Percentiles rank a stretch among this genome's conserved stretches.
phyloP scores from a whole-genome alignment of 352 stramenopile species.

The Phytophthora uliginosa region DNA sequence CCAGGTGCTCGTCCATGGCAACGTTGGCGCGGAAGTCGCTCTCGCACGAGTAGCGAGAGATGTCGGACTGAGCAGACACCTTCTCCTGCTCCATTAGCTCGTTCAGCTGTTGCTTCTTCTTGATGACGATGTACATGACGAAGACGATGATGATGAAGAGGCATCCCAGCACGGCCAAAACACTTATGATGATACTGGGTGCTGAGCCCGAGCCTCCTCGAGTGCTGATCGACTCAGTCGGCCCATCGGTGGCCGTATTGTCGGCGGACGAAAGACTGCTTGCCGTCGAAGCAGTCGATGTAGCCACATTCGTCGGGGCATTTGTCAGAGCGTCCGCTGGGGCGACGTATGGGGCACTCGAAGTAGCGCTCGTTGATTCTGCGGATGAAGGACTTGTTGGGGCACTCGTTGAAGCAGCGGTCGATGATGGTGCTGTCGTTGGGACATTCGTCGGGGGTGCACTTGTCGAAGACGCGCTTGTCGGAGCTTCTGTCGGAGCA shows the following conservation, averaged over 20 bases:
- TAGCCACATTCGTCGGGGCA: too few relatives aligned
- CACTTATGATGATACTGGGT: slow-evolving; percentile 19
- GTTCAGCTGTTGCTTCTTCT: slow-evolving; percentile 32
- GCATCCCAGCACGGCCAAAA: slow-evolving; percentile 22
- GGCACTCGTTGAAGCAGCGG: neutral
- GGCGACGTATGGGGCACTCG: neutral
- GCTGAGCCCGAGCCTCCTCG: neutral
- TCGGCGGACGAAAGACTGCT: neutral
- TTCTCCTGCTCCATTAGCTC: slow-evolving; percentile 30
- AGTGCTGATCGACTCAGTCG: neutral
- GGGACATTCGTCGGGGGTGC: neutral
- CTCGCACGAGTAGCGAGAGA: slow-evolving; percentile 17
- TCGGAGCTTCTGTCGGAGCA: neutral
- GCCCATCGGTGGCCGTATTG: neutral
- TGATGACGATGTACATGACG: slow-evolving; percentile 26
- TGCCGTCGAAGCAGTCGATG: neutral
- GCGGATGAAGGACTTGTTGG: neutral
- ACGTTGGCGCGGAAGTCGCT: slow-evolving; percentile 26
- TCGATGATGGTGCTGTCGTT: neutral
- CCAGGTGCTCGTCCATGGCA: slow-evolving; percentile 23
- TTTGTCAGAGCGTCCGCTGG: neutral
- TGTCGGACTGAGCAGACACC: neutral
- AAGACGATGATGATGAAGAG: slow-evolving; percentile 23
- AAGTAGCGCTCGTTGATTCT: neutral
- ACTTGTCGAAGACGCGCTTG: neutral